phyloP scores from a whole-genome alignment of 2,329 filamentous ascomycete species.

The Venturia asperata region DNA sequence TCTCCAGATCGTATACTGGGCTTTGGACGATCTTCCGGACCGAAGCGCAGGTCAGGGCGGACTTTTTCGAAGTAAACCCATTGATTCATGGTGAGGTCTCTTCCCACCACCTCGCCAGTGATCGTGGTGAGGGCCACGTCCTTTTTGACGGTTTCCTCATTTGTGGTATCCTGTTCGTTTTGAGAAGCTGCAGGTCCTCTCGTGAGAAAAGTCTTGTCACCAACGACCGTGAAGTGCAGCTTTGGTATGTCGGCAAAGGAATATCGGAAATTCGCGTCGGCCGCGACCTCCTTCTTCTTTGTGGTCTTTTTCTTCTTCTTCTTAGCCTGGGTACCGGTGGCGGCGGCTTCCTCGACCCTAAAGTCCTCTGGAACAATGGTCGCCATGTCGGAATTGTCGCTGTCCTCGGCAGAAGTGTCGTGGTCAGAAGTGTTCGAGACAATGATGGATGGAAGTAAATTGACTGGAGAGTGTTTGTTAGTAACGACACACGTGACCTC shows the following conservation, averaged over 20 bases:
- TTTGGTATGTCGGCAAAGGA: not conserved
- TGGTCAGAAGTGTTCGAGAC: not conserved
- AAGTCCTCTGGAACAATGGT: slow-evolving; percentile 3
- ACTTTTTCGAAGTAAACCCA: not conserved
- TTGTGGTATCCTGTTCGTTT: not conserved
- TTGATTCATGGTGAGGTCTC: not conserved
- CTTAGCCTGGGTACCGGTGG: slow-evolving; percentile 3
- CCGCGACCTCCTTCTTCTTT: not conserved
- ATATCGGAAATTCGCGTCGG: not conserved
- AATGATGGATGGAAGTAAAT: not conserved
- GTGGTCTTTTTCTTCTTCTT: not conserved
- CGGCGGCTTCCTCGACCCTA: not conserved
- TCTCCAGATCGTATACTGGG: not conserved
- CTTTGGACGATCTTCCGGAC: not conserved
- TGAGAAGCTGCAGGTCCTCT: not conserved
- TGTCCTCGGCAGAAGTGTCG: slow-evolving; percentile 1
- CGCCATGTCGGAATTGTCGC: not conserved
- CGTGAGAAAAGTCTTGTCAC: not conserved
- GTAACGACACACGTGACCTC: not conserved
- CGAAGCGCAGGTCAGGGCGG: not conserved
- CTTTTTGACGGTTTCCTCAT: not conserved
- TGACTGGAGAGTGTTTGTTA: not conserved
- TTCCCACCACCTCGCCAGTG: not conserved
- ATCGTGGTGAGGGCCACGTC: not conserved
- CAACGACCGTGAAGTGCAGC: not conserved